Evolutionary conservation across 2,329 filamentous ascomycete species (phyloP).

Genomic region (Paradendryphiella salina): DNA sequence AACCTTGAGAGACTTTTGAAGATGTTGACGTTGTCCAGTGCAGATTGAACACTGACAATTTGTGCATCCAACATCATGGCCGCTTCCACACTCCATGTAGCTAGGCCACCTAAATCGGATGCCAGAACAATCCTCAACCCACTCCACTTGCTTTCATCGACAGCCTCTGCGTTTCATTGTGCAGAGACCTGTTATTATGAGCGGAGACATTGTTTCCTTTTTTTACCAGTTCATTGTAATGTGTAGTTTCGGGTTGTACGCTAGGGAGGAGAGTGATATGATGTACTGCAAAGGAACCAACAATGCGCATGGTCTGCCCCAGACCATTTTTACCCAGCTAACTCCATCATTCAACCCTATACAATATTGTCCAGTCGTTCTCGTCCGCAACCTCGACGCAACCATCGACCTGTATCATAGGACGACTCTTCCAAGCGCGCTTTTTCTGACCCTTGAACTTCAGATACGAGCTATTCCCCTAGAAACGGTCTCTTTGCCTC

Average conservation of each 20-base stretch:
- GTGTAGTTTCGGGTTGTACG: constrained; percentile 4
- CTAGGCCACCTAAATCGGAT: constrained; percentile 35
- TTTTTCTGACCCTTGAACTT: constrained; percentile 7
- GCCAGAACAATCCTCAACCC: constrained; percentile 21
- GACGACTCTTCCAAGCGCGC: neutral
- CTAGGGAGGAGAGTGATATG: constrained; percentile 12
- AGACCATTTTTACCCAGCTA: constrained; percentile 9
- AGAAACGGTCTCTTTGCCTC: constrained; percentile 56
- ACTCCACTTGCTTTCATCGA: constrained; percentile 11
- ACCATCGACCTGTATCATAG: constrained; percentile 4
- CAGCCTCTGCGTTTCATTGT: constrained; percentile 5
- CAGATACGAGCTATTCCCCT: constrained; percentile 18
- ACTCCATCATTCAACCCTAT: constrained; percentile 25
- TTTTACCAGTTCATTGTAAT: neutral
- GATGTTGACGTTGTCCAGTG: neutral
- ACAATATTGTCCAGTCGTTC: constrained; percentile 21
- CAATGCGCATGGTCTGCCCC: constrained; percentile 13
- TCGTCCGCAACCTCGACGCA: constrained; percentile 10
- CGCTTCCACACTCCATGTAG: constrained; percentile 20
- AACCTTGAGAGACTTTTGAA: neutral
- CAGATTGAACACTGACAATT: neutral
- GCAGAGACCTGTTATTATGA: constrained; percentile 11
- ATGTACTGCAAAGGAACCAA: constrained; percentile 13
- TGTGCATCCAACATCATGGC: constrained; percentile 35
- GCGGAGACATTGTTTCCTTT: constrained; percentile 9